Evolutionary conservation across 768 basidiomycete species (phyloP).

Genomic region (Psilocybe sp.): DNA sequence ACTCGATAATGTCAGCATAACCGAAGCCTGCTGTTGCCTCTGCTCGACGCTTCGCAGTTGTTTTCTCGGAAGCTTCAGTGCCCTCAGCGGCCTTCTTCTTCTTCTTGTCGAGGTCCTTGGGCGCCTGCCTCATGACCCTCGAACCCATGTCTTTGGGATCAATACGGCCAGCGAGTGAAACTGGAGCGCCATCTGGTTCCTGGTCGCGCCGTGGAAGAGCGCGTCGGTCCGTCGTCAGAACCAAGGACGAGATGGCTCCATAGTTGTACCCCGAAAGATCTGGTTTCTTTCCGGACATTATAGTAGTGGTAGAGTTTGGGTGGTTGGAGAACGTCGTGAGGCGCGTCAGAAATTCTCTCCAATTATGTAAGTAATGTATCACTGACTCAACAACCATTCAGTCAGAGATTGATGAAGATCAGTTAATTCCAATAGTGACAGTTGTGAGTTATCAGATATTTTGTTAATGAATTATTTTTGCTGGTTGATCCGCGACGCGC

Average conservation of each 20-base stretch:
- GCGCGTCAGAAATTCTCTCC: too few relatives aligned
- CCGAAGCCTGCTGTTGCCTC: conserved; percentile 64
- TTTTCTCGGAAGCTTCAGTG: conserved; percentile 57
- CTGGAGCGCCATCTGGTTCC: conserved; percentile 96
- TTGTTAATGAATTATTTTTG: too few relatives aligned
- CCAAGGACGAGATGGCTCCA: conserved; percentile 90
- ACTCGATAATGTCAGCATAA: conserved; percentile 90
- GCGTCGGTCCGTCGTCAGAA: conserved; percentile 87
- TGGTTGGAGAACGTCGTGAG: too few relatives aligned
- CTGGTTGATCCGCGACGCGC: too few relatives aligned
- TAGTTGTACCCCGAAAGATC: conserved; percentile 95
- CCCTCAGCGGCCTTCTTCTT: conserved; percentile 77
- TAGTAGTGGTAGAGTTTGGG: conserved; percentile 2
- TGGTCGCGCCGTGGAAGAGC: conserved; percentile 83
- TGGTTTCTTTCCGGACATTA: conserved; percentile 50
- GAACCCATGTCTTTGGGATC: conserved; percentile 93
- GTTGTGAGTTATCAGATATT: too few relatives aligned
- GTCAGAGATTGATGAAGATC: too few relatives aligned
- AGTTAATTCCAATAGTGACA: too few relatives aligned
- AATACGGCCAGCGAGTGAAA: conserved; percentile 88
- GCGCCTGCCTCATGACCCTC: conserved; percentile 74
- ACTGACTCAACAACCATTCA: too few relatives aligned
- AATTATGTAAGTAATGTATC: too few relatives aligned
- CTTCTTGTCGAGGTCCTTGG: conserved; percentile 91
- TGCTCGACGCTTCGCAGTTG: conserved; percentile 52